These are phyloP conservation scores for Spathaspora sp. DNA, from an alignment of 805 yeast genomes.

Conservation along the genomic window DNA sequence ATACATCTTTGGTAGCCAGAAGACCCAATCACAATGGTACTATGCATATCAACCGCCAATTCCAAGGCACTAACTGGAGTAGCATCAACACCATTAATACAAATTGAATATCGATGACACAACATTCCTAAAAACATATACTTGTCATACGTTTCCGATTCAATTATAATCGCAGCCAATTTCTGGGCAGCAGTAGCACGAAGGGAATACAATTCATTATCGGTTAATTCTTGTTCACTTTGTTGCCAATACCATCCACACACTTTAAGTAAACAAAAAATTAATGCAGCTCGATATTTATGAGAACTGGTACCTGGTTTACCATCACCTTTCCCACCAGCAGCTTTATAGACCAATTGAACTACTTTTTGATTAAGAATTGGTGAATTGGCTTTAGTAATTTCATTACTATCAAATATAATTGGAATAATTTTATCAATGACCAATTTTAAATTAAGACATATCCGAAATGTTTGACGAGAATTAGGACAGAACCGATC, in stretches of 20 bases:
- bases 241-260: conserved; percentile 72
- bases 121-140: conserved; percentile 71
- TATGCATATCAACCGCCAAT: conserved; percentile 81
- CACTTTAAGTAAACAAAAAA: conserved; percentile 73
- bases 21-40: conserved; percentile 71
- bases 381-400: conserved; percentile 55
- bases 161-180: conserved; percentile 68
- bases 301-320: conserved; percentile 48
- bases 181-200: conserved; percentile 71
- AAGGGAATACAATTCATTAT: conserved; percentile 57
- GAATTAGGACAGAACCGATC: conserved; percentile 48
- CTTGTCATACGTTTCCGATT: conserved; percentile 52
- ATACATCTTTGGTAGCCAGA: conserved; percentile 83
- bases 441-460: conserved; percentile 66
- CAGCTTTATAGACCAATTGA: conserved; percentile 63
- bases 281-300: conserved; percentile 63
- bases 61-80: conserved; percentile 75
- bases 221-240: conserved; percentile 57
- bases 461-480: conserved; percentile 64
- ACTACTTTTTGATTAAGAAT: conserved; percentile 57
- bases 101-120: conserved; percentile 69
- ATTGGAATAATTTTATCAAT: conserved; percentile 73
- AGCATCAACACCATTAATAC: conserved; percentile 57
- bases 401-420: conserved; percentile 46
- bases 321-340: conserved; percentile 74